Percentiles rank a stretch among this genome's conserved stretches.
These are phyloP conservation scores for Phyllosticta citrichinensis DNA, from an alignment of 2,329 filamentous ascomycete species.

Conservation along the genomic window DNA sequence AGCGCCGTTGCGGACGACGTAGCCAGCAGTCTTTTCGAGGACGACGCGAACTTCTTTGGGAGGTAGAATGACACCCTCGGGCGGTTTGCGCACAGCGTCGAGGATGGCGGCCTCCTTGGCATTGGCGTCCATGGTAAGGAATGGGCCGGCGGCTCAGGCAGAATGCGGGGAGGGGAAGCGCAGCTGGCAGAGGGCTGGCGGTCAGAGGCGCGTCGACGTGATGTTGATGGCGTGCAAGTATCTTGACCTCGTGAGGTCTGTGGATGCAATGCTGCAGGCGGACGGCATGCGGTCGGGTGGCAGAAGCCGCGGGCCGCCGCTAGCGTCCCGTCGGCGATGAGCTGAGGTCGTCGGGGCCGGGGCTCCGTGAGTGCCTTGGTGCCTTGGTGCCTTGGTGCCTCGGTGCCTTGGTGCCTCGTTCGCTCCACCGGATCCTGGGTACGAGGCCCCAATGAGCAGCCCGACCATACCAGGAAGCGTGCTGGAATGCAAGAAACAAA, in stretches of 20 bases:
- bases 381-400: too few relatives aligned
- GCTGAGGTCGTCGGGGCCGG: neutral
- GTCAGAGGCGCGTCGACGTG: neutral
- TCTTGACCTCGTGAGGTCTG: neutral
- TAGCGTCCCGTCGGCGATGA: neutral
- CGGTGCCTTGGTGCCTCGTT: neutral
- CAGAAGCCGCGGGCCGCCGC: neutral
- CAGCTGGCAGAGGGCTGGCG: neutral
- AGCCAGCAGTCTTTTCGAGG: conserved; percentile 91
- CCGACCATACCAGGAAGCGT: neutral
- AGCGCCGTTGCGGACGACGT: conserved; percentile 59
- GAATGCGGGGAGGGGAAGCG: neutral
- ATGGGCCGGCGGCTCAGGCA: neutral
- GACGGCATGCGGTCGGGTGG: too few relatives aligned
- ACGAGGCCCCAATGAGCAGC: too few relatives aligned
- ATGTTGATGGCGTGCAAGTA: neutral
- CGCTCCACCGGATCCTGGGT: neutral
- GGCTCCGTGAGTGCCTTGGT: neutral
- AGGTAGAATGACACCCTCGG: conserved; percentile 74
- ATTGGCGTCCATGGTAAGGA: neutral
- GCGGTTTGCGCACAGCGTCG: conserved; percentile 59
- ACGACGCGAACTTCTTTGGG: conserved; percentile 72
- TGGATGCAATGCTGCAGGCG: neutral
- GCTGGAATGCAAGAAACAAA: neutral
- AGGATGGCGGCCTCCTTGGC: neutral